These are phyloP conservation scores for Cydonia oblonga DNA, from an alignment of 331 rosid genomes.

Conservation along the genomic window DNA sequence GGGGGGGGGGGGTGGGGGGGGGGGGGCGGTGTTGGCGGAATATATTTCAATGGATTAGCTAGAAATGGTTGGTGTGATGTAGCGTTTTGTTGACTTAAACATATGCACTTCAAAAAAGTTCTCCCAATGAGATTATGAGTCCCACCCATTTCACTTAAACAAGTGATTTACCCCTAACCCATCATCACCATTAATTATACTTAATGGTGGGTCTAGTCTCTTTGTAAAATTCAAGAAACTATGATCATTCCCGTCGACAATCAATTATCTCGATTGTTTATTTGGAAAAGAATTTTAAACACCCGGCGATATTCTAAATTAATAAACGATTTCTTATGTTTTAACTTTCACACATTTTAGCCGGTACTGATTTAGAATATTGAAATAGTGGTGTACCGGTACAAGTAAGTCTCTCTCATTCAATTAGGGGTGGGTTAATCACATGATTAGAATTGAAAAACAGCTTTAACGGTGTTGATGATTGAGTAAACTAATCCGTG, in stretches of 20 bases:
- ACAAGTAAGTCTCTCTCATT: not conserved
- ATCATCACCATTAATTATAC: slow-evolving; percentile 6
- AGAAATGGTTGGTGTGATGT: slow-evolving; percentile 6
- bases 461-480: too few species aligned
- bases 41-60: slow-evolving; percentile 28
- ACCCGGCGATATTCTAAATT: too few species aligned
- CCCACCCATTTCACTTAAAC: not conserved
- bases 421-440: not conserved
- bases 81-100: slow-evolving; percentile 25
- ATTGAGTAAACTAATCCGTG: too few species aligned
- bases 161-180: slow-evolving; percentile 3
- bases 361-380: too few species aligned
- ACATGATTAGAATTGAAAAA: not conserved
- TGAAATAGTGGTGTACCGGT: not conserved
- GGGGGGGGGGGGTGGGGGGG: too few species aligned
- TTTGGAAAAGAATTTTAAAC: fast-evolving
- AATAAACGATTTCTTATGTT: too few species aligned
- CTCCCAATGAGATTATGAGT: not conserved
- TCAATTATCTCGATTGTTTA: slow-evolving; percentile 16
- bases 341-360: too few species aligned
- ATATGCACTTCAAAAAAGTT: not conserved
- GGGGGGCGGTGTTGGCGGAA: too few species aligned
- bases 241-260: not conserved
- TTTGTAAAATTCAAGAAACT: not conserved
- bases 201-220: slow-evolving; percentile 13